phyloP scores from a whole-genome alignment of 495 filamentous ascomycete species.

The Pyrenopolyporus hunteri region DNA sequence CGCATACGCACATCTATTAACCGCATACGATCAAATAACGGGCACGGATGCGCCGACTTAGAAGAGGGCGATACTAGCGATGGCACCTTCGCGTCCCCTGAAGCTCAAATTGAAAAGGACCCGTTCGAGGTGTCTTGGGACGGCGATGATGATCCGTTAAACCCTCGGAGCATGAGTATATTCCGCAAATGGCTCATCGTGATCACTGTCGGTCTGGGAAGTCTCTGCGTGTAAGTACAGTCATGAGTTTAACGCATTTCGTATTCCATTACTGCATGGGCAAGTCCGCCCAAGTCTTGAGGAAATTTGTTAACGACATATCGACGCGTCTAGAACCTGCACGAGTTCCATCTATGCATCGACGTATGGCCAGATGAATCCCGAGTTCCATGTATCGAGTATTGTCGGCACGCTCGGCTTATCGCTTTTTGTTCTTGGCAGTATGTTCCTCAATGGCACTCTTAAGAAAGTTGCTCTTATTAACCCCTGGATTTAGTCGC shows the following conservation, averaged over 20 bases:
- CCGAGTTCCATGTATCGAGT: conserved; percentile 73
- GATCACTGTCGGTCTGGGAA: conserved; percentile 70
- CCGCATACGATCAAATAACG: conserved; percentile 64
- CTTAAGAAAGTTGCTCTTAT: conserved; percentile 32
- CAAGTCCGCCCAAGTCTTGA: neutral
- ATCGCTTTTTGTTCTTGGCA: conserved; percentile 78
- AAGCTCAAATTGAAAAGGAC: conserved; percentile 47
- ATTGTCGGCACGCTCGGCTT: conserved; percentile 80
- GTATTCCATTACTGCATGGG: too few relatives aligned
- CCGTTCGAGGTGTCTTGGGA: conserved; percentile 72
- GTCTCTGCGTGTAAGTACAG: conserved; percentile 80
- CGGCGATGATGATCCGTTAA: conserved; percentile 72
- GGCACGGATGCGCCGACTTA: conserved; percentile 61
- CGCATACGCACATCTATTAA: conserved; percentile 20
- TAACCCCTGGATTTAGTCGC: conserved; percentile 49
- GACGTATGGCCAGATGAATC: conserved; percentile 80
- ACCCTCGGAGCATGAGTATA: conserved; percentile 73
- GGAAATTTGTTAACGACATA: neutral
- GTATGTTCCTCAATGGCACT: conserved; percentile 34
- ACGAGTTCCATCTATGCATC: conserved; percentile 87
- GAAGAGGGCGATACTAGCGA: conserved; percentile 45
- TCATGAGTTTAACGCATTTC: neutral
- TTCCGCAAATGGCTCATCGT: conserved; percentile 79
- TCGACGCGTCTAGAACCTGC: conserved; percentile 67
- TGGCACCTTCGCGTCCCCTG: conserved; percentile 26